Evolutionary conservation across 306 rosid genomes (phyloP), one percentile per base, ranked within the genome.

Genomic region (Trifolium repens): DNA sequence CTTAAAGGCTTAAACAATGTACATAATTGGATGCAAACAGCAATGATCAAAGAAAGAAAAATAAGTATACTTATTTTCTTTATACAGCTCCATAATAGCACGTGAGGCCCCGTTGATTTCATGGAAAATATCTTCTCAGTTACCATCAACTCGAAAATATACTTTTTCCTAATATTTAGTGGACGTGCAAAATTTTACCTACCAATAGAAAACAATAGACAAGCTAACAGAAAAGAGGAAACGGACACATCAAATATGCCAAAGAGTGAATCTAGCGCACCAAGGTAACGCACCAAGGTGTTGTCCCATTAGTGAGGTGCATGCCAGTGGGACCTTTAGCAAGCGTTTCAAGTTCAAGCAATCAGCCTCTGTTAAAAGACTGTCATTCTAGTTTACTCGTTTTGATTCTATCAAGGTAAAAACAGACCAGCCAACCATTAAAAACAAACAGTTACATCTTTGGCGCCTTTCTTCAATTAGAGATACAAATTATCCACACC

Each of bases 61-160:
- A 66, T 42, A 66, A 40, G 37, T 40, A 19, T 7, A 22, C 37
- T 9, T 42, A 66, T 42, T 66, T 42, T 44, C 35, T 40, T 19
- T 66, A 40, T 66, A 66, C 11, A 19, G 54, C 32, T 22, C 16
- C 53, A 17, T 2, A 30, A 39, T 64, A 64, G 66, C 50, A 11
- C 71, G 34, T 42, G 47, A 60, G 50, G 40, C 66, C 40, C 19
- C 35, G 43, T 7, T 74, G 67, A 43, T 15, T 69, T 54, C 69
- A 54, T 37, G 8, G 13, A 70, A 61, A 57, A 53, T 58, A 58
- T 26, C 37, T 26, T 58, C 64, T 58, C 64, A 11, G 0, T 53
- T 11, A 11, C 12, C 32, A 4, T 14, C 60, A 52, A 5, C 22
- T 35, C 68, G 5, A 14, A 58, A 58, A 11, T 26, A 57, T 9